phyloP scores from a whole-genome alignment of 441 rosid species.

The Manihot esculenta region DNA sequence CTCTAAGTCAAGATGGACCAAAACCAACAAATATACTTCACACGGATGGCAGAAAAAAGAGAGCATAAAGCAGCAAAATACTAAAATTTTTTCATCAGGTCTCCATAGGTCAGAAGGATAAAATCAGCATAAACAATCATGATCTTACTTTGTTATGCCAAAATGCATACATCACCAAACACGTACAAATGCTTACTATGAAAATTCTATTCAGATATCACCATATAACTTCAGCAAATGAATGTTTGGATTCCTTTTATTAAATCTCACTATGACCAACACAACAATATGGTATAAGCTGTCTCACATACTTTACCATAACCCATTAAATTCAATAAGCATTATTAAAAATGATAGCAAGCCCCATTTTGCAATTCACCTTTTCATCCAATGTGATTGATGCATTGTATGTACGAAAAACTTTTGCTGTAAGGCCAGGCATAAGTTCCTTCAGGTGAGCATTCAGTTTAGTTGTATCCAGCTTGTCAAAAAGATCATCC shows the following conservation, averaged over 20 bases:
- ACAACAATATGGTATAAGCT: not conserved
- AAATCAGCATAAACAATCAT: not conserved
- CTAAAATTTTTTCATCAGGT: not conserved
- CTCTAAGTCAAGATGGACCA: slow-evolving; percentile 10
- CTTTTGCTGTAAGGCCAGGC: slow-evolving; percentile 99
- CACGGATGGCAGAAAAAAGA: not conserved
- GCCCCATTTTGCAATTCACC: slow-evolving; percentile 49
- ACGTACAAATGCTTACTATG: not conserved
- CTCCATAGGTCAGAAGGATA: not conserved
- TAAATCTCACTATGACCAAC: not conserved
- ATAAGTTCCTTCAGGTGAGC: slow-evolving; percentile 95
- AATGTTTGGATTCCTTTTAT: not conserved
- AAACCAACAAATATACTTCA: not conserved
- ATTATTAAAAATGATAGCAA: not conserved
- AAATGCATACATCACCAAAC: not conserved
- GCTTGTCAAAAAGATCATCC: slow-evolving; percentile 85
- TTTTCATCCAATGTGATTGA: slow-evolving; percentile 89
- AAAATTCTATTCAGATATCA: not conserved
- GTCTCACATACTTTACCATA: not conserved
- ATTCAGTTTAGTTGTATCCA: slow-evolving; percentile 90
- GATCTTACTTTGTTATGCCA: not conserved
- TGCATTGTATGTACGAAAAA: slow-evolving; percentile 97
- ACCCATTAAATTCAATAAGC: not conserved
- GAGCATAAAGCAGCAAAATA: not conserved
- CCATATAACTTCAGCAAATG: not conserved